phyloP scores from a whole-genome alignment of 208 protist species.

The Trichomonas vaginalis region DNA sequence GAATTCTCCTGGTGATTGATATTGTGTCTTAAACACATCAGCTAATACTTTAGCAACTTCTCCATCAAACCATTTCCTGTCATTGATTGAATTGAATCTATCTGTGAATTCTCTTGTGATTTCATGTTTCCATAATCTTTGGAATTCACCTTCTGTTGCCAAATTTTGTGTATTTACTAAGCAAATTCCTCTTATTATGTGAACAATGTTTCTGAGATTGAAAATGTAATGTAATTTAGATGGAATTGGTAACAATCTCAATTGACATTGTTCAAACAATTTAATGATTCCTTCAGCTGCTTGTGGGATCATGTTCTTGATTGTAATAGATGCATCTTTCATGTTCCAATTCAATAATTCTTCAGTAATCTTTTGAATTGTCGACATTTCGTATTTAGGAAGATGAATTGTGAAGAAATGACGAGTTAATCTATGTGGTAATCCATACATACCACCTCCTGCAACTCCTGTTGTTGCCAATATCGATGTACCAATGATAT shows the following conservation, averaged over 20 bases:
- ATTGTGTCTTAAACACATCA: background rate
- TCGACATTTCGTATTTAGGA: background rate
- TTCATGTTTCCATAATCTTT: constrained; percentile 78
- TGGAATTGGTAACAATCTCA: constrained; percentile 69
- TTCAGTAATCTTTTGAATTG: constrained; percentile 42
- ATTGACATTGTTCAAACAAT: constrained; percentile 28
- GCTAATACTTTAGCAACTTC: background rate
- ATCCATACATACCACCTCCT: constrained; percentile 68
- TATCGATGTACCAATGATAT: constrained; percentile 56
- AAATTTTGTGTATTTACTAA: background rate
- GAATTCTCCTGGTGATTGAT: background rate
- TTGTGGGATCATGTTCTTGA: background rate
- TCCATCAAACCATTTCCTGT: constrained; percentile 60
- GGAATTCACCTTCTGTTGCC: constrained; percentile 36
- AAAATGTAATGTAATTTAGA: constrained; percentile 91
- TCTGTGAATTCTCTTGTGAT: constrained; percentile 78
- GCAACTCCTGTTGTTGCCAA: constrained; percentile 39
- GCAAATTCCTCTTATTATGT: constrained; percentile 48
- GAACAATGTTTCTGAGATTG: constrained; percentile 82
- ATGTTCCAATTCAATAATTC: constrained; percentile 33
- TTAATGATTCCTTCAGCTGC: constrained; percentile 34
- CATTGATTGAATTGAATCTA: constrained; percentile 67
- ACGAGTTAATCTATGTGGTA: constrained; percentile 80
- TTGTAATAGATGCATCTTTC: background rate
- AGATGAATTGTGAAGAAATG: constrained; percentile 72